Evolutionary conservation across 176 grass and related monocot genomes (phyloP), one percentile per base, ranked within the genome.

Genomic region (Lolium multiflorum): DNA sequence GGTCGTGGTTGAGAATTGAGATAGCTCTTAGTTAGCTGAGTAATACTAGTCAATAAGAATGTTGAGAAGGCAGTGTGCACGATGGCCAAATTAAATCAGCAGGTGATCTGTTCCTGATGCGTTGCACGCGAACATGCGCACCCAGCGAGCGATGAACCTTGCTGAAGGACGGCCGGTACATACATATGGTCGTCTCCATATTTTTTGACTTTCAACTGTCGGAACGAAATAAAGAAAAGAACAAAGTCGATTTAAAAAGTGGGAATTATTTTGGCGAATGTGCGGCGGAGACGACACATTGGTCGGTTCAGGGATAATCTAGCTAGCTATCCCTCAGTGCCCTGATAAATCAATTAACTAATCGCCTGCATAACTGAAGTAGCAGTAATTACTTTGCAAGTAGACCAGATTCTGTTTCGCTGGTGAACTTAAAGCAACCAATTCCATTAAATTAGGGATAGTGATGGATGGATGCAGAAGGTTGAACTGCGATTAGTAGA

Each of bases 261-360:
- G 43, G 20, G 70, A 73, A 71, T 71, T 60, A 73, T 48, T 73
- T 73, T 48, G 70, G 70, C 70, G 70, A 73, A 73, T 73, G 70
- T 73, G 70, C 70, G 70, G 70, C 69, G 41, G 41, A 47, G 69
- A 47, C 69, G 41, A 47, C 43, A 48, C 2, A 73, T 48, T 73
- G 20, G 69, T 72, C 69, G 69, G 69, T 72, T 24, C 2, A 72
- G 41, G 69, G 68, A 41, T n/a, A 22, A 46, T 20, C 35, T 69
- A 57, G 18, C 55, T 57, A 58, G 56, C 56, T 21, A 58, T 58
- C 56, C 17, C 12, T 50, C 20, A 21, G 20, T 18, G 20, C 15
- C n/a, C 8, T 9, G 20, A n/a, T 58, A 58, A 21, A 58, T 20
- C 7, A 50, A 58, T 58, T 21, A 16, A 58, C 1, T 46, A 37